Evolutionary conservation across 2,329 filamentous ascomycete species (phyloP).

Genomic region (Myriosclerotinia duriaeana): DNA sequence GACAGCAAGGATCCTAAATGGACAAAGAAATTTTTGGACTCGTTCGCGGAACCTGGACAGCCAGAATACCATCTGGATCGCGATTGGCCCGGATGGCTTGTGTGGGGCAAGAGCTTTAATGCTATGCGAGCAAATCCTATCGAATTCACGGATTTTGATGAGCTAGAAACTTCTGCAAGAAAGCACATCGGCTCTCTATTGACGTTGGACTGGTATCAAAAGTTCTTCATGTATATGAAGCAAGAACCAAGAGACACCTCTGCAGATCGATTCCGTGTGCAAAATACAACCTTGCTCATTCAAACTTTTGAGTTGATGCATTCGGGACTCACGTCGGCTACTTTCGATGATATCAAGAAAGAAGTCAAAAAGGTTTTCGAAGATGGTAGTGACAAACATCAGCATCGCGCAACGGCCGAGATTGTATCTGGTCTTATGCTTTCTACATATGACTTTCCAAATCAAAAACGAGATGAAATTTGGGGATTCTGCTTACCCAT

Average conservation of each 20-base stretch:
- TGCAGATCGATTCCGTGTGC: conserved; percentile 85
- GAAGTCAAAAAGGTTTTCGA: conserved; percentile 76
- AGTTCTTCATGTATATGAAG: conserved; percentile 90
- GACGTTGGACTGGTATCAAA: conserved; percentile 80
- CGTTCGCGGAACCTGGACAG: conserved; percentile 69
- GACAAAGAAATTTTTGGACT: conserved; percentile 74
- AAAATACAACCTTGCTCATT: conserved; percentile 80
- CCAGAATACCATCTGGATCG: conserved; percentile 88
- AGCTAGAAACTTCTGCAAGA: conserved; percentile 71
- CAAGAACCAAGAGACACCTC: conserved; percentile 85
- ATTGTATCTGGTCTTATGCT: conserved; percentile 84
- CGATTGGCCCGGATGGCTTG: conserved; percentile 93
- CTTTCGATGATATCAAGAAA: conserved; percentile 84
- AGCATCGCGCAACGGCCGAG: conserved; percentile 92
- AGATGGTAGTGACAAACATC: conserved; percentile 95
- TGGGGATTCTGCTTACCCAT: conserved; percentile 93
- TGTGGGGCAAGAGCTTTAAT: conserved; percentile 86
- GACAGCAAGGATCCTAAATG: conserved; percentile 72
- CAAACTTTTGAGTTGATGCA: conserved; percentile 90
- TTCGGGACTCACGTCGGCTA: conserved; percentile 72
- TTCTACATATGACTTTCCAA: conserved; percentile 74
- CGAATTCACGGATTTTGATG: conserved; percentile 71
- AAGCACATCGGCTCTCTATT: conserved; percentile 78
- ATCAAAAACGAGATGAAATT: conserved; percentile 69
- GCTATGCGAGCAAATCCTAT: conserved; percentile 71